Conservation (phyloP, 108 stramenopile genomes). For the Parmales sp. region DNA sequence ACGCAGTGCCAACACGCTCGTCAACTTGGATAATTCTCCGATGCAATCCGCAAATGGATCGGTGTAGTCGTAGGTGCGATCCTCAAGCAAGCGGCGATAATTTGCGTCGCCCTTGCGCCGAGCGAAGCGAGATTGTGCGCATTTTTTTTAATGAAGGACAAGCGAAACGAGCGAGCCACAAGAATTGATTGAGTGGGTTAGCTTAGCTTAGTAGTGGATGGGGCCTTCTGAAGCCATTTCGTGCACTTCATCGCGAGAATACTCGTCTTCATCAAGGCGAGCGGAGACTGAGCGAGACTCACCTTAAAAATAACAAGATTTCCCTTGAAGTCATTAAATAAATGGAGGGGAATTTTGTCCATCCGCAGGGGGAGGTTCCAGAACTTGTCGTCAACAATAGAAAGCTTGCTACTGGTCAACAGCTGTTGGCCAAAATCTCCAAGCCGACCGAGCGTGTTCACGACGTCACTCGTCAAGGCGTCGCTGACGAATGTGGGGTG, state of each 20-base stretch:
- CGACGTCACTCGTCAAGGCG: conserved; percentile 78
- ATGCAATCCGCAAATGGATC: conserved; percentile 72
- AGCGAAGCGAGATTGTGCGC: too few species aligned
- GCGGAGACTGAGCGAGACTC: too few species aligned
- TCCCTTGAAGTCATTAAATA: too few species aligned
- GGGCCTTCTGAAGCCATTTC: too few species aligned
- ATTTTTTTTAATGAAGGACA: too few species aligned
- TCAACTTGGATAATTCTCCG: conserved; percentile 79
- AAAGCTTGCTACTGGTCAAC: conserved; percentile 47
- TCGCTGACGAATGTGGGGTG: conserved; percentile 96
- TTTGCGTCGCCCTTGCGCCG: conserved; percentile 97
- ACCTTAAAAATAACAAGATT: too few species aligned
- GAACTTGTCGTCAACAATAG: conserved; percentile 79
- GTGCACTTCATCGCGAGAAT: too few species aligned
- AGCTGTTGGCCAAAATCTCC: conserved; percentile 31
- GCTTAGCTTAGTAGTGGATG: too few species aligned
- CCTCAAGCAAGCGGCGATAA: conserved; percentile 82
- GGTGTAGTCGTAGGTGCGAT: conserved; percentile 66
- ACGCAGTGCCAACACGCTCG: conserved; percentile 78
- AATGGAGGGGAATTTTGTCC: conserved; percentile 89
- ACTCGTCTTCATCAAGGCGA: too few species aligned
- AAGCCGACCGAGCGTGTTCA: conserved; percentile 64
- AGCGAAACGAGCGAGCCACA: too few species aligned
- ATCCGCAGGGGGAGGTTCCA: conserved; percentile 84
- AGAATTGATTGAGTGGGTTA: too few species aligned